A percentile compares a stretch with the other conserved stretches of the same genome.
Evolutionary conservation across 192 early-diverging fungal species (phyloP).

Genomic region (Podila epicladia): DNA sequence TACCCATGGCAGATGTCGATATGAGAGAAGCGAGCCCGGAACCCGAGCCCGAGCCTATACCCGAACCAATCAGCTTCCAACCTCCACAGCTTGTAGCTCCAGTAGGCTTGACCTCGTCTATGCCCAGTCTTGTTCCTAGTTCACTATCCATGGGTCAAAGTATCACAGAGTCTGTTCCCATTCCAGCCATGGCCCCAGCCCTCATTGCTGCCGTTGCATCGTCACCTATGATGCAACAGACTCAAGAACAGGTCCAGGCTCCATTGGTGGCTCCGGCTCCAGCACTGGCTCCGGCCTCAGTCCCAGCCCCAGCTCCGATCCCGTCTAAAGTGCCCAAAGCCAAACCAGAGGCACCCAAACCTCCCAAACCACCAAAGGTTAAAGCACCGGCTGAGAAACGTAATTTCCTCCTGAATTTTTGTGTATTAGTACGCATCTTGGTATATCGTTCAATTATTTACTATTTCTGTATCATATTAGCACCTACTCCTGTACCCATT

Average conservation of each 20-base stretch:
- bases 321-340: conserved; percentile 34
- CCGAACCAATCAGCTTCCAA: not conserved
- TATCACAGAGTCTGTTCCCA: conserved; percentile 6
- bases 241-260: conserved; percentile 26
- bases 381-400: conserved; percentile 13
- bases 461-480: not conserved
- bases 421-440: not conserved
- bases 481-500: not conserved
- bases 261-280: not conserved
- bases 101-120: not conserved
- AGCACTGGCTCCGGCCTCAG: conserved; percentile 51
- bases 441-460: not conserved
- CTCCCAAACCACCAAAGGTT: conserved; percentile 25
- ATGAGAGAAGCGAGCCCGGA: conserved; percentile 16
- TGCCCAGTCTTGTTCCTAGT: not conserved
- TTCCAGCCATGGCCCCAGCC: conserved; percentile 32
- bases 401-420: not conserved
- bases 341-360: conserved; percentile 25
- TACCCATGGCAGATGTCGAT: conserved; percentile 17
- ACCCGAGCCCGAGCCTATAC: not conserved
- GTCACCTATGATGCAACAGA: conserved; percentile 40
- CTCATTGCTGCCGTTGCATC: conserved; percentile 27
- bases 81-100: not conserved
- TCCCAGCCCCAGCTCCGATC: not conserved
- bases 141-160: not conserved